Conservation (phyloP, 768 basidiomycete species). For the Mycena leptocephala region DNA sequence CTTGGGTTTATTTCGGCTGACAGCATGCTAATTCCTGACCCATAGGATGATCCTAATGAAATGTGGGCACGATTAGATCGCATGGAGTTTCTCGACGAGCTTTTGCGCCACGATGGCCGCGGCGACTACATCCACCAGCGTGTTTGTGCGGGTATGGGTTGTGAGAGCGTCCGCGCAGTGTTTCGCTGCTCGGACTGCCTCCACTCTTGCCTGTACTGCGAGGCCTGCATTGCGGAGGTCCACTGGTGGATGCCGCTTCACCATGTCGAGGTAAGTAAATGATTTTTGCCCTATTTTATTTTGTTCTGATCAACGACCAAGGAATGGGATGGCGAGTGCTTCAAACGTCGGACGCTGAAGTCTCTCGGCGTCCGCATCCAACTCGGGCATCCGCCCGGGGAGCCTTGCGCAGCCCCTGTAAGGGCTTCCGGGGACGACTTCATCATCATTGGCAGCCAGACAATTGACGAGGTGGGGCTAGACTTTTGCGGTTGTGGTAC, state of each 20-base stretch:
- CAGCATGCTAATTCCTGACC: too few relatives aligned
- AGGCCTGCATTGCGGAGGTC: not conserved
- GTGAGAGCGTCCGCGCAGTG: not conserved
- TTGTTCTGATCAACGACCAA: too few relatives aligned
- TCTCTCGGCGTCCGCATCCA: not conserved
- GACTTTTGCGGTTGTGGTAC: not conserved
- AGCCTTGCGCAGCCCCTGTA: not conserved
- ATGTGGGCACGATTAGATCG: not conserved
- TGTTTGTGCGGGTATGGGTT: too few relatives aligned
- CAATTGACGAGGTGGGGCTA: not conserved
- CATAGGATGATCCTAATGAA: not conserved
- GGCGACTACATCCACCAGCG: not conserved
- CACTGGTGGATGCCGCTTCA: not conserved
- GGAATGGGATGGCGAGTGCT: not conserved
- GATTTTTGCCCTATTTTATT: not conserved
- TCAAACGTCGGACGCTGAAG: not conserved
- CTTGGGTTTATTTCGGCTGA: not conserved
- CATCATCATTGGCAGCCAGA: not conserved
- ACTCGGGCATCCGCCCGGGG: not conserved
- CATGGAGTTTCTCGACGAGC: not conserved
- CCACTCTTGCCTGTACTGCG: not conserved
- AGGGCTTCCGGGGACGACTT: not conserved
- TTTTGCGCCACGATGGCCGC: not conserved
- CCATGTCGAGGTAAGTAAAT: slow-evolving; percentile 24
- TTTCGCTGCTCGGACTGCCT: not conserved